Conservation (phyloP, 306 rosid genomes). For the Leucaena leucocephala region DNA sequence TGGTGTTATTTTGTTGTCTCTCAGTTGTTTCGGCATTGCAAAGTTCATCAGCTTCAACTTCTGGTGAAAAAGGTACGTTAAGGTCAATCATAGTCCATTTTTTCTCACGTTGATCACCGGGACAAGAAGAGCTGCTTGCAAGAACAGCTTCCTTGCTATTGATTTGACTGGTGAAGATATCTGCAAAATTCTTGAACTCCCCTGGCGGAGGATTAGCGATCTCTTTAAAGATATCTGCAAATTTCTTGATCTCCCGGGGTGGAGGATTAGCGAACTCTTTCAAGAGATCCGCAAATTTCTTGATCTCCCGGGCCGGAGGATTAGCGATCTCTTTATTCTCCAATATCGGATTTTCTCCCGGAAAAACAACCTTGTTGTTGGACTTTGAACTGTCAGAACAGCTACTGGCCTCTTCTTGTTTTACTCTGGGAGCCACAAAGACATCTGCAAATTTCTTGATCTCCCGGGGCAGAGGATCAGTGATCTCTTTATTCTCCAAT, state of each 20-base stretch:
- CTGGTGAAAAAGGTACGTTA: slow-evolving; percentile 62
- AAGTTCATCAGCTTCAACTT: slow-evolving; percentile 59
- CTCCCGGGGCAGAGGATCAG: neutral
- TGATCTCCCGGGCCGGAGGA: slow-evolving; percentile 44
- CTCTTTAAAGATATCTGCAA: slow-evolving; percentile 22
- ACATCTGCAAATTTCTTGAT: no score
- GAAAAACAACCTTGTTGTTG: slow-evolving; percentile 33
- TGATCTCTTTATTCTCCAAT: no score
- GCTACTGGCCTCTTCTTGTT: slow-evolving; percentile 50
- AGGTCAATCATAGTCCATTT: slow-evolving; percentile 62
- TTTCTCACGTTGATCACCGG: slow-evolving; percentile 49
- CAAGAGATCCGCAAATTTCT: slow-evolving; percentile 38
- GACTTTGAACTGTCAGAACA: slow-evolving; percentile 40
- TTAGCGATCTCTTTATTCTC: slow-evolving; percentile 42
- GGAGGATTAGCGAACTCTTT: slow-evolving; percentile 40
- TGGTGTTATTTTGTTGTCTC: slow-evolving; percentile 41
- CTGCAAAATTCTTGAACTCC: slow-evolving; percentile 41
- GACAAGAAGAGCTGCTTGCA: slow-evolving; percentile 34
- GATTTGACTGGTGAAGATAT: slow-evolving; percentile 40
- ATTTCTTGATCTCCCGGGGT: neutral
- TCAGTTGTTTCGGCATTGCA: slow-evolving; percentile 36
- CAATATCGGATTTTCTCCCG: slow-evolving; percentile 38
- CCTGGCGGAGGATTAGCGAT: slow-evolving; percentile 38
- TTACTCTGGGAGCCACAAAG: neutral
- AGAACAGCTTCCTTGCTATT: slow-evolving; percentile 38